A percentile compares a stretch with the other conserved stretches of the same genome.
Conservation (phyloP, 495 filamentous ascomycete genomes). For the Delitschia confertaspora region DNA sequence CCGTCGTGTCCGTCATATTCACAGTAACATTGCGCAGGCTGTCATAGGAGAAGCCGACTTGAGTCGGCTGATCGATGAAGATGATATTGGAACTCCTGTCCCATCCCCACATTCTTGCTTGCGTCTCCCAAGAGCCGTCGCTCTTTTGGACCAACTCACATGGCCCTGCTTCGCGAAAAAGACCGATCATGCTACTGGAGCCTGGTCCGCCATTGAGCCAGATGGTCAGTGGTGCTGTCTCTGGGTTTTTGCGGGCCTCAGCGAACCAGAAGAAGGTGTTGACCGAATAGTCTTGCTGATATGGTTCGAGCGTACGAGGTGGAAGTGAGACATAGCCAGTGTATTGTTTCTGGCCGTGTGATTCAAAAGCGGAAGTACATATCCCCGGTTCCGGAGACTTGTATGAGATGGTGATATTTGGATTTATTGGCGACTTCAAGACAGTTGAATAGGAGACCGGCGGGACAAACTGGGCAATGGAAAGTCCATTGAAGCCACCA, state of each 20-base stretch:
- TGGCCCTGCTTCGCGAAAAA: constrained; percentile 34
- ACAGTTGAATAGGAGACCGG: constrained; percentile 39
- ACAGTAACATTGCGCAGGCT: constrained; percentile 33
- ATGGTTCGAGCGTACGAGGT: constrained; percentile 41
- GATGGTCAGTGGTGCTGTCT: constrained; percentile 35
- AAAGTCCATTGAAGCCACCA: neutral
- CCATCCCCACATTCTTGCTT: constrained; percentile 34
- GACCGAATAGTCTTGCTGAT: constrained; percentile 53
- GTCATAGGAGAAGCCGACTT: constrained; percentile 40
- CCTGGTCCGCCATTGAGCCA: constrained; percentile 60
- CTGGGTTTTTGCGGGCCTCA: constrained; percentile 35
- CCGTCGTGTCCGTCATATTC: constrained; percentile 29
- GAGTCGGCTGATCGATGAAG: constrained; percentile 38
- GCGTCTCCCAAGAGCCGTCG: constrained; percentile 34
- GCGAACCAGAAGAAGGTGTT: constrained; percentile 44
- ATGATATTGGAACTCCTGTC: constrained; percentile 37
- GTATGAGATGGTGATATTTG: constrained; percentile 52
- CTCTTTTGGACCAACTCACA: constrained; percentile 34
- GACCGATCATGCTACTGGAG: constrained; percentile 32
- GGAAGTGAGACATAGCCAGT: constrained; percentile 42
- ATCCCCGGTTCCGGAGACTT: constrained; percentile 45
- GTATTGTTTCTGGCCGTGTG: constrained; percentile 33
- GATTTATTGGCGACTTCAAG: constrained; percentile 48
- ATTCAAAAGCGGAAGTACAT: constrained; percentile 29
- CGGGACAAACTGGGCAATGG: constrained; percentile 20